These are phyloP conservation scores for Alternaria atra DNA, from an alignment of 2,329 filamentous ascomycete genomes.

Conservation along the genomic window DNA sequence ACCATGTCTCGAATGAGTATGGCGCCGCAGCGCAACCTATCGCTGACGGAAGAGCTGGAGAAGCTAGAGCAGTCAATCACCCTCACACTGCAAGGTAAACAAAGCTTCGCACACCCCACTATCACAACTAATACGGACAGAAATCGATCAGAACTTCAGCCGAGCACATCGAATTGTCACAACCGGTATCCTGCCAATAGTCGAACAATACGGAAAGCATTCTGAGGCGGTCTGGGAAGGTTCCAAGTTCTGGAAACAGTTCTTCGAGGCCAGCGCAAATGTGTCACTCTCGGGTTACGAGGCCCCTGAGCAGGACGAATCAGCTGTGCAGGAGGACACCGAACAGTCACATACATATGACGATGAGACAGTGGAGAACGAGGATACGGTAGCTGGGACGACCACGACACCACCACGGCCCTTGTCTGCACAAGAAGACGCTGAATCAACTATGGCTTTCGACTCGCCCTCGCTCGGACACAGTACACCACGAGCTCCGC, in stretches of 20 bases:
- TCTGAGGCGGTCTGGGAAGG: slow-evolving; percentile 96
- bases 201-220: slow-evolving; percentile 94
- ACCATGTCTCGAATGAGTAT: slow-evolving; percentile 62
- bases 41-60: slow-evolving; percentile 93
- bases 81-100: slow-evolving; percentile 82
- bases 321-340: slow-evolving; percentile 57
- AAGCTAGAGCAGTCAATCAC: slow-evolving; percentile 97
- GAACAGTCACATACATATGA: slow-evolving; percentile 51
- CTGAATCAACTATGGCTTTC: slow-evolving; percentile 71
- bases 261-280: slow-evolving; percentile 98
- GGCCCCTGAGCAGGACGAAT: slow-evolving; percentile 71
- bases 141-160: slow-evolving; percentile 99
- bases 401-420: slow-evolving; percentile 57
- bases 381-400: slow-evolving; percentile 44
- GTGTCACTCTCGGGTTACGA: slow-evolving; percentile 96
- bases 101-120: slow-evolving; percentile 31
- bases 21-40: slow-evolving; percentile 67
- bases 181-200: slow-evolving; percentile 87
- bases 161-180: slow-evolving; percentile 96
- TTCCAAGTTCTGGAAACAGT: slow-evolving; percentile 99
- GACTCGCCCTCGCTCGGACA: slow-evolving; percentile 65
- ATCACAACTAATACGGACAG: slow-evolving; percentile 58
- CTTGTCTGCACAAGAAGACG: slow-evolving; percentile 46
- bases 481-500: slow-evolving; percentile 67
- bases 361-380: slow-evolving; percentile 55